These are phyloP conservation scores for Amanita jacksonii DNA, from an alignment of 768 basidiomycete genomes.

Conservation along the genomic window DNA sequence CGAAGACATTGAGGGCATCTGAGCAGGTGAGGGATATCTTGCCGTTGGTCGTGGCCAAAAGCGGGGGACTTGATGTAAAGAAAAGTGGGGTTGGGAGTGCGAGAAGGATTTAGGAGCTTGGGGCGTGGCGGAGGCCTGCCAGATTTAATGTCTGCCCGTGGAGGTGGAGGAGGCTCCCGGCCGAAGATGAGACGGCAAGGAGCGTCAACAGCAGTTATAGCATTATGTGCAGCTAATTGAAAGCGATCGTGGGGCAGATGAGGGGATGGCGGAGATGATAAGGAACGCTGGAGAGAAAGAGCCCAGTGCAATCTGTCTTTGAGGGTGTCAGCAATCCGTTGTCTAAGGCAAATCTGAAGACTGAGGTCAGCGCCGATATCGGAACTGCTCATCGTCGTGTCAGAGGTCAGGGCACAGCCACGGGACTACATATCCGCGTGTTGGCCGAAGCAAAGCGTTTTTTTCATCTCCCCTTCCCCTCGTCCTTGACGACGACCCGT, in stretches of 20 bases:
- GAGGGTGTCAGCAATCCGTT: slow-evolving; percentile 30
- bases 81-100: slow-evolving; percentile 25
- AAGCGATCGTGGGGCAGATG: slow-evolving; percentile 17
- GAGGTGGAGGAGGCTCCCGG: slow-evolving; percentile 20
- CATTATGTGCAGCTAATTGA: slow-evolving; percentile 32
- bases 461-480: neutral
- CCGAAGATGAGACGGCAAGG: slow-evolving; percentile 29
- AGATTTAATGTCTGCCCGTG: slow-evolving; percentile 14
- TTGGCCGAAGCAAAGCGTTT: too few species aligned
- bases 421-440: too few species aligned
- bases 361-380: slow-evolving; percentile 31
- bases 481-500: slow-evolving; percentile 7
- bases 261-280: slow-evolving; percentile 9
- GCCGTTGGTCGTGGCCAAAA: slow-evolving; percentile 14
- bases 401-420: too few species aligned
- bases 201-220: slow-evolving; percentile 29
- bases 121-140: slow-evolving; percentile 12
- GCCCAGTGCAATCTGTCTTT: slow-evolving; percentile 43
- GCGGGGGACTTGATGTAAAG: slow-evolving; percentile 29
- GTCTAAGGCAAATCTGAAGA: slow-evolving; percentile 36
- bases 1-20: slow-evolving; percentile 37
- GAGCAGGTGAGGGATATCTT: slow-evolving; percentile 26
- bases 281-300: slow-evolving; percentile 27
- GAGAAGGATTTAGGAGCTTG: slow-evolving; percentile 13
- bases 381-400: too few species aligned